phyloP scores from a whole-genome alignment of 78 protist species.

The Dictyostelium discoideum region dicty_2.7 NC_007089.4:2040501-2041000 shows the following conservation, averaged over 20 bases:
- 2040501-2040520: constrained; percentile 1
- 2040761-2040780: background rate
- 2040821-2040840: background rate
- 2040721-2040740: background rate
- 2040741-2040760: constrained; percentile 5
- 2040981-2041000: background rate
- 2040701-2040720: background rate
- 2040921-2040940: background rate
- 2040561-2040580: no score
- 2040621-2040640: background rate
- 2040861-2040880: background rate
- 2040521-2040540: background rate
- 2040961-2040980: background rate
- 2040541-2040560: background rate
- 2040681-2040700: background rate
- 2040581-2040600: background rate
- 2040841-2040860: background rate
- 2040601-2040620: background rate
- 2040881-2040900: background rate
- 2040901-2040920: background rate
- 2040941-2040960: background rate
- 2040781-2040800: background rate
- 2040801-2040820: background rate
- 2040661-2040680: background rate
- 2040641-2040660: background rate